Percentiles rank a stretch among this genome's conserved stretches.
These are phyloP conservation scores for Penicillium antarcticum DNA, from an alignment of 495 filamentous ascomycete genomes.

Conservation along the genomic window DNA sequence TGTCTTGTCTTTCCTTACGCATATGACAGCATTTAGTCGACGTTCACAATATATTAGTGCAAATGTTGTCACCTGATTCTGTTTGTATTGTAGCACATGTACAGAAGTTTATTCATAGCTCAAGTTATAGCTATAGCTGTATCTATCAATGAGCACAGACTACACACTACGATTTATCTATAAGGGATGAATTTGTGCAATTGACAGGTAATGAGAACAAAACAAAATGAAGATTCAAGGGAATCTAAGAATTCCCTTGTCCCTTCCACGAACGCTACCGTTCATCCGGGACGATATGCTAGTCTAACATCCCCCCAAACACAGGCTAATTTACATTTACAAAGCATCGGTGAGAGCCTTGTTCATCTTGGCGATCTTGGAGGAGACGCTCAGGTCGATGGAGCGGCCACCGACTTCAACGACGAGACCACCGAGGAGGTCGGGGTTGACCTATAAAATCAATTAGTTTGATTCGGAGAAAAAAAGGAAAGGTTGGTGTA, in stretches of 20 bases:
- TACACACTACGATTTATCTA: neutral
- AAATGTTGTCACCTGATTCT: too few species aligned
- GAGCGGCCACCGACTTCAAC: constrained; percentile 98
- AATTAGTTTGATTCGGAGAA: neutral
- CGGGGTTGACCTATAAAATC: constrained; percentile 72
- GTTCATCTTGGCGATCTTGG: constrained; percentile 97
- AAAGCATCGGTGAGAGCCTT: constrained; percentile 94
- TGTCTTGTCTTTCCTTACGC: neutral
- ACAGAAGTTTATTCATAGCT: too few species aligned
- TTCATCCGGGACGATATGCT: constrained; percentile 27
- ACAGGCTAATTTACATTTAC: constrained; percentile 60
- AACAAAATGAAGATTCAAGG: constrained; percentile 15
- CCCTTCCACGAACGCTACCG: constrained; percentile 27
- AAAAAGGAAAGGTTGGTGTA: constrained; percentile 1
- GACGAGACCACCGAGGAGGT: constrained; percentile 88
- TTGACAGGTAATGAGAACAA: constrained; percentile 32
- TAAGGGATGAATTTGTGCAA: constrained; percentile 18
- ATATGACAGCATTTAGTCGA: neutral
- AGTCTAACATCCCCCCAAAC: constrained; percentile 23
- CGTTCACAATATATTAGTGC: constrained; percentile 11
- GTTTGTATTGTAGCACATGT: too few species aligned
- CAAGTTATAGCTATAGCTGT: too few species aligned
- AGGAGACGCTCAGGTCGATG: constrained; percentile 92
- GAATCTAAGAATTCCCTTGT: constrained; percentile 3
- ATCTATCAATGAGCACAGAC: too few species aligned